Evolutionary conservation across 768 basidiomycete genomes (phyloP), one percentile per base, ranked within the genome.

Genomic region (Pleurotus sapidus): DNA sequence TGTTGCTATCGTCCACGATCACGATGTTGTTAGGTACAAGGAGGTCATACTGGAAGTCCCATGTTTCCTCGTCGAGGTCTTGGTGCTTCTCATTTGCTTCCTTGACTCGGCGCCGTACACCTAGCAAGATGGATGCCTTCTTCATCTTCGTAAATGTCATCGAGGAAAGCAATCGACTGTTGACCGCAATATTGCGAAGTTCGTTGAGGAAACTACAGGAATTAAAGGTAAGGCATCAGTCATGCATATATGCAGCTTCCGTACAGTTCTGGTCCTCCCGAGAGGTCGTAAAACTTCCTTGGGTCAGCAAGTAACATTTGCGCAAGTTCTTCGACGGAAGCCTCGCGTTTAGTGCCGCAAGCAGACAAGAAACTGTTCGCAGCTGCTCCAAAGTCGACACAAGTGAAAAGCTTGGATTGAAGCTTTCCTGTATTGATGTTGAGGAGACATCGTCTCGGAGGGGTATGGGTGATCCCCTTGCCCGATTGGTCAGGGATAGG

Each of bases 281-380:
- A 81, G 9, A 91, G 73, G 20, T 84, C 72, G 59, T 88, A 90
- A 67, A 96, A 93, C 56, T 78, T 75, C 30, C 73, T 76, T 11
- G 93, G 90, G 67, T 93, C 78, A 1, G 77, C 77, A 18, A 95
- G 69, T 43, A 94, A 70, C 54, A 85, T 87, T 53, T 79, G 78
- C 0, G 86, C 87, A 43, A 62, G 34, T 42, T 95, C 93, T 57
- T 92, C 86, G 4, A 94, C 83, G 46, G 84, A 93, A 3, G 96
- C 95, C 65, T 94, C 91, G 43, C 82, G 86, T 65, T 86, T 89
- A 14, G 95, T 91, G 9, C 97, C 96, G 63, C 93, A 93, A 3
- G 90, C 87, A 54, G 80, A 82, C 46, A 99, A 76, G 72, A 99
- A 98, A 3, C 81, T 77, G 62, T 95, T 96, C 23, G 89, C 96